Conservation (phyloP, 2,329 filamentous ascomycete species). For the Aspergillus amoenus region DNA sequence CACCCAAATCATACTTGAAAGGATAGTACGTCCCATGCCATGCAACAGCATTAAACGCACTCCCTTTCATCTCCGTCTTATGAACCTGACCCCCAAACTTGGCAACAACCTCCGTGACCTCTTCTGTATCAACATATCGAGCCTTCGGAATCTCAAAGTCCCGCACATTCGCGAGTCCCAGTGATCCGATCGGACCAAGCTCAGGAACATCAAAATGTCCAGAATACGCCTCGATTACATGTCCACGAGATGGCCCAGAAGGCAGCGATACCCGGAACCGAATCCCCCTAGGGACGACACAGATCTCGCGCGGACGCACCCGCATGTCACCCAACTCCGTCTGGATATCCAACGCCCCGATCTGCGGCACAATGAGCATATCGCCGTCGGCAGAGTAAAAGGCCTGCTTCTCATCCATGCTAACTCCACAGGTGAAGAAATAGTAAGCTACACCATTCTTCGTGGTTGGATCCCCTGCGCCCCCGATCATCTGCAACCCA, state of each 20-base stretch:
- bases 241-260: neutral
- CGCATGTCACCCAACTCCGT: conserved; percentile 5
- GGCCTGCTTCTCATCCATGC: conserved; percentile 3
- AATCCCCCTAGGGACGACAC: conserved; percentile 4
- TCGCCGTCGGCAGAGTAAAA: conserved; percentile 9
- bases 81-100: conserved; percentile 3
- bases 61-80: conserved; percentile 4
- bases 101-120: conserved; percentile 1
- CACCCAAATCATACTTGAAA: conserved; percentile 9
- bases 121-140: conserved; percentile 1
- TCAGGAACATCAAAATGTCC: conserved; percentile 6
- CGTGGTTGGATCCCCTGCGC: neutral
- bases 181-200: conserved; percentile 3
- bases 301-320: conserved; percentile 2
- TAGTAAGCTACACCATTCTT: conserved; percentile 8
- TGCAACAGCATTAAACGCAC: conserved; percentile 5
- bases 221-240: conserved; percentile 7
- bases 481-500: conserved; percentile 6
- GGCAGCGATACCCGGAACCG: conserved; percentile 1
- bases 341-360: conserved; percentile 2
- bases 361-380: conserved; percentile 3
- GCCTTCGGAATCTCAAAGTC: conserved; percentile 6
- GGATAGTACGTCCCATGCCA: conserved; percentile 10
- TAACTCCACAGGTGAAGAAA: conserved; percentile 3
- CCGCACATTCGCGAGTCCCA: neutral